Evolutionary conservation across 768 basidiomycete species (phyloP), one percentile per base, ranked within the genome.

Genomic region (Tephrocybe sp.): DNA sequence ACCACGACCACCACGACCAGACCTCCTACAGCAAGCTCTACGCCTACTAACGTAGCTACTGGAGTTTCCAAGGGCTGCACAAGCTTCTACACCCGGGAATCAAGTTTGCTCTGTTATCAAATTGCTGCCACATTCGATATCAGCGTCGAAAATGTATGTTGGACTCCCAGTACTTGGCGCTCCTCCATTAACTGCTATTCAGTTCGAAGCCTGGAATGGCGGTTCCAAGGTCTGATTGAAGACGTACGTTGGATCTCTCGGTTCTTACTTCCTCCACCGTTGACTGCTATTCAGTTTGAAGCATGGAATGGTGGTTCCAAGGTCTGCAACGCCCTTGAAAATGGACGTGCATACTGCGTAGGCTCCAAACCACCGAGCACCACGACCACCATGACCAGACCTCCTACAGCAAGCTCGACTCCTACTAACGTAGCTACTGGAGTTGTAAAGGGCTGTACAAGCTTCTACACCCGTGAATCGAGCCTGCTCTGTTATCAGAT

Each of bases 51-150:
- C 17, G 32, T 53, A 10, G 49, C 40, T n/a, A 40, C 48, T 17
- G 23, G 32, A 3, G 43, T 51, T 20, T 30, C 48, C 6, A 1
- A 49, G 3, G 50, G 53, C 28, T 58, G 56, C 34, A 43, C 48
- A 11, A 41, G 26, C 26, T 45, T 54, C 43, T 54, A 51, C 38
- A 49, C 56, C 1, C 28, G 11, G 5, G 45, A 57, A 39, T 51
- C 53, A 14, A 51, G 44, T 43, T 21, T 48, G 7, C 36, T 51
- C 12, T 58, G 53, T 45, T 45, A 45, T 11, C 15, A 48, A 5
- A 49, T 58, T 15, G 45, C 50, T 40, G 20, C 24, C 2, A 25
- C 46, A 17, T 54, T 43, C n/a, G 41, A 48, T 9, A 51, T 57
- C 34, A 51, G 48, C 7, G 28, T 53, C 14, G 48, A 41, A 4